Conservation (phyloP, 495 filamentous ascomycete genomes). For the Talaromyces ruber region DNA sequence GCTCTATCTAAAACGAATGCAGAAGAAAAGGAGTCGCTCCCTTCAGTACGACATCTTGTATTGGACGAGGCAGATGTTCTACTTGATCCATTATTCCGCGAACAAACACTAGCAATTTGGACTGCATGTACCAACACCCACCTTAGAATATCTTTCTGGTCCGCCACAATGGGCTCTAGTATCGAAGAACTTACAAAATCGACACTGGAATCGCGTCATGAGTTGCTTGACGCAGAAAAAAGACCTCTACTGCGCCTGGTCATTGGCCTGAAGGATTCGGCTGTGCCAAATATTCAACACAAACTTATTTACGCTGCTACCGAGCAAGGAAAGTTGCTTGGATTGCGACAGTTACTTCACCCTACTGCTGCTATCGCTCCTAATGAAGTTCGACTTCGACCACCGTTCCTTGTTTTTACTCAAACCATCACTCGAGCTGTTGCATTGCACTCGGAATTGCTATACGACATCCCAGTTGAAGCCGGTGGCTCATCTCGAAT, state of each 20-base stretch:
- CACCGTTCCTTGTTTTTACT: conserved; percentile 89
- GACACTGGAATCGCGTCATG: conserved; percentile 46
- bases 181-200: conserved; percentile 68
- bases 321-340: conserved; percentile 88
- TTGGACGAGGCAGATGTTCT: conserved; percentile 95
- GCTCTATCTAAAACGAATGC: conserved; percentile 49
- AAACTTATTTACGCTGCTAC: conserved; percentile 84
- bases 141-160: conserved; percentile 77
- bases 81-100: conserved; percentile 79
- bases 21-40: conserved; percentile 39
- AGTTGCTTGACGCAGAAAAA: conserved; percentile 6
- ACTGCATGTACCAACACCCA: conserved; percentile 55
- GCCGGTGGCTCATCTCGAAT: conserved; percentile 81
- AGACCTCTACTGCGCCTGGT: conserved; percentile 68
- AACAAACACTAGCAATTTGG: conserved; percentile 88
- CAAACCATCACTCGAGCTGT: conserved; percentile 87
- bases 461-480: conserved; percentile 85
- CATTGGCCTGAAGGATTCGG: conserved; percentile 90
- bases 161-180: conserved; percentile 91
- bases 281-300: conserved; percentile 85
- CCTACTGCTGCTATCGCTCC: conserved; percentile 53
- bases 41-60: conserved; percentile 61
- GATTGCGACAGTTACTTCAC: conserved; percentile 84
- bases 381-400: conserved; percentile 55
- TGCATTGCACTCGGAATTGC: conserved; percentile 79